Evolutionary conservation across 2,329 filamentous ascomycete genomes (phyloP).

Genomic region (Ramichloridium luteum): DNA sequence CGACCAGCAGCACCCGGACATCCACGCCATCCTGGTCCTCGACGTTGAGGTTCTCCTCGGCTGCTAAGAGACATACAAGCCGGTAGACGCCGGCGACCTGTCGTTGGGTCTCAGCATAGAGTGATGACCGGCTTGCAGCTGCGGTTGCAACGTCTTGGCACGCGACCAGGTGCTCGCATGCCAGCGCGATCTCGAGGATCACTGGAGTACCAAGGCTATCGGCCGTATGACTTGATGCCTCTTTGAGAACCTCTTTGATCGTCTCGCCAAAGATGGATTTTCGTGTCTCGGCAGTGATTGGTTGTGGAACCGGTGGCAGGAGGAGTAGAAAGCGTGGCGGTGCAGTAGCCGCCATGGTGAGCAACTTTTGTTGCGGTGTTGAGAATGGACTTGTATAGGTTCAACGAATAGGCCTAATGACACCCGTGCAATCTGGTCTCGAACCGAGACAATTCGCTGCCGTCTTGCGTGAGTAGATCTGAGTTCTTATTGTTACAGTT

Average conservation of each 20-base stretch:
- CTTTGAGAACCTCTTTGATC: slow-evolving; percentile 30
- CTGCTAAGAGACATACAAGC: slow-evolving; percentile 60
- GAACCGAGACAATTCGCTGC: no score
- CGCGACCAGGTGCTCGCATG: slow-evolving; percentile 48
- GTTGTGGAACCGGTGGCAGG: slow-evolving; percentile 32
- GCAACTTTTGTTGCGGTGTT: no score
- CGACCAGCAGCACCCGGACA: slow-evolving; percentile 59
- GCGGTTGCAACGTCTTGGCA: slow-evolving; percentile 34
- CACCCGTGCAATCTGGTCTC: no score
- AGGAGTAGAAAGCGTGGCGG: slow-evolving; percentile 29
- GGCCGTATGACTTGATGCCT: slow-evolving; percentile 26
- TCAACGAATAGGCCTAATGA: no score
- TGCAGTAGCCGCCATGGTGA: background rate
- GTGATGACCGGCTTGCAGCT: slow-evolving; percentile 43
- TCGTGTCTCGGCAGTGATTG: slow-evolving; percentile 28
- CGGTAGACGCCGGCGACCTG: slow-evolving; percentile 67
- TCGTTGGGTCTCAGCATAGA: slow-evolving; percentile 59
- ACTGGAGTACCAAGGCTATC: slow-evolving; percentile 26
- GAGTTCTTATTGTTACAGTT: no score
- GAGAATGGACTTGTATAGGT: no score
- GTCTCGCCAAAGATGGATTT: slow-evolving; percentile 33
- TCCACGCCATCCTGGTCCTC: slow-evolving; percentile 61
- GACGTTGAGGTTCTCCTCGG: slow-evolving; percentile 49
- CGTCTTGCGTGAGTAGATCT: no score
- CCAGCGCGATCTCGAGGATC: slow-evolving; percentile 51